Conservation (phyloP, 2,329 filamentous ascomycete genomes). For the Clarireedia sp. region DNA sequence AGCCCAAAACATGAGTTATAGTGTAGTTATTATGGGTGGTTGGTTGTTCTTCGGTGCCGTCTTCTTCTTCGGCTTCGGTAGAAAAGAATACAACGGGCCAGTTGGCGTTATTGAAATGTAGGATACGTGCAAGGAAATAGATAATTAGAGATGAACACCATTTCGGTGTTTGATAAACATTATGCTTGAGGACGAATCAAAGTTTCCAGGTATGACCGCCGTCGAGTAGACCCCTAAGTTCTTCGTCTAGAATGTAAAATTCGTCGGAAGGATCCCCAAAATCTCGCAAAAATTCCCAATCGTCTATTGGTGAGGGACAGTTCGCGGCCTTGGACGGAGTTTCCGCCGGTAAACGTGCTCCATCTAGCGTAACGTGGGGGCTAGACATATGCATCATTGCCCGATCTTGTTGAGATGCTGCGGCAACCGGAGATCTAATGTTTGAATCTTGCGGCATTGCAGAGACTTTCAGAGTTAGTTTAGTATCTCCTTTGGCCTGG, state of each 20-base stretch:
- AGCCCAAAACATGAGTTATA: constrained; percentile 40
- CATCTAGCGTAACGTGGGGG: constrained; percentile 1
- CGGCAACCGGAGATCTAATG: neutral
- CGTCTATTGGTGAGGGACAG: constrained; percentile 10
- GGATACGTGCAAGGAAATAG: neutral
- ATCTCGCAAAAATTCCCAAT: constrained; percentile 25
- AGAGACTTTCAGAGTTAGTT: constrained; percentile 1
- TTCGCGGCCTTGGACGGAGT: neutral
- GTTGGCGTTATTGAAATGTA: neutral
- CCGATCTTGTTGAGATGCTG: neutral
- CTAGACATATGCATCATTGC: neutral
- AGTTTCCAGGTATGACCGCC: constrained; percentile 7
- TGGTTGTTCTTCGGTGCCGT: constrained; percentile 32
- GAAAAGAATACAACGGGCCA: constrained; percentile 25
- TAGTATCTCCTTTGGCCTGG: constrained; percentile 14
- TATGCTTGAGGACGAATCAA: neutral
- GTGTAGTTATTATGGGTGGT: constrained; percentile 35
- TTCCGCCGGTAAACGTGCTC: neutral
- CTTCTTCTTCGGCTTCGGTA: constrained; percentile 30
- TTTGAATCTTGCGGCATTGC: constrained; percentile 6
- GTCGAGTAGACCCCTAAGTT: constrained; percentile 25
- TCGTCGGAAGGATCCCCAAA: constrained; percentile 27
- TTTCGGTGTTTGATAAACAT: neutral
- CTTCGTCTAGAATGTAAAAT: constrained; percentile 25
- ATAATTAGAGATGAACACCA: neutral